Conservation (phyloP, 202 grass and related monocot genomes). For the Bolboschoenoplectus hybrid region DNA sequence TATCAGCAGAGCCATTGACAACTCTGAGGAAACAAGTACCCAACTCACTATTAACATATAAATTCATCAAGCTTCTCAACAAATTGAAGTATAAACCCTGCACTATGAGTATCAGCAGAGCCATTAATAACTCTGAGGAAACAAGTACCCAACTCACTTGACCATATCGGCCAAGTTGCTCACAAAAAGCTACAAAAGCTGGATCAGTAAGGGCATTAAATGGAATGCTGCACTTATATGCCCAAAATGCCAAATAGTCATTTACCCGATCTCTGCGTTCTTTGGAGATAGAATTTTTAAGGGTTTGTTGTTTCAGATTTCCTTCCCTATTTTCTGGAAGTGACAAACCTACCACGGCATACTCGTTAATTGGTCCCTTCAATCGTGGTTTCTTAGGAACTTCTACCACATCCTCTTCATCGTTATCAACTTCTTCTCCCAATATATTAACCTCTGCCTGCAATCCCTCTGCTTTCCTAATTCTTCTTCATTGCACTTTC, state of each 20-base stretch:
- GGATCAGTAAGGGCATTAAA: conserved; percentile 1
- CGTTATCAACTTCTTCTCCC: neutral
- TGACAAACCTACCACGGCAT: neutral
- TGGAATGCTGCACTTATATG: neutral
- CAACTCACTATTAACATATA: conserved; percentile 14
- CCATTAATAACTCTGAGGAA: conserved; percentile 15
- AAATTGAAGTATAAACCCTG: conserved; percentile 24
- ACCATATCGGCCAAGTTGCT: neutral
- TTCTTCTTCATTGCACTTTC: conserved; percentile 18
- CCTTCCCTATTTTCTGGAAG: neutral
- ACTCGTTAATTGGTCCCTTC: conserved; percentile 10
- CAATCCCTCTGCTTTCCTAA: neutral
- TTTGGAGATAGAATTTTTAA: neutral
- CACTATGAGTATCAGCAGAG: conserved; percentile 13
- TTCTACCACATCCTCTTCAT: neutral
- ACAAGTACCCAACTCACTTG: neutral
- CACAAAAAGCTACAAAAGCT: neutral
- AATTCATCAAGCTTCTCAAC: conserved; percentile 20
- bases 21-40: neutral
- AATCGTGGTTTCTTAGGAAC: neutral
- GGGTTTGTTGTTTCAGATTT: neutral
- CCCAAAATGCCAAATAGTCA: neutral
- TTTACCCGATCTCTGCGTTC: neutral
- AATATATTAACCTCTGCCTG: neutral
- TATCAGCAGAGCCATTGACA: conserved; percentile 11